Conservation (phyloP, 2,329 filamentous ascomycete species). For the Colletotrichum godetiae region DNA sequence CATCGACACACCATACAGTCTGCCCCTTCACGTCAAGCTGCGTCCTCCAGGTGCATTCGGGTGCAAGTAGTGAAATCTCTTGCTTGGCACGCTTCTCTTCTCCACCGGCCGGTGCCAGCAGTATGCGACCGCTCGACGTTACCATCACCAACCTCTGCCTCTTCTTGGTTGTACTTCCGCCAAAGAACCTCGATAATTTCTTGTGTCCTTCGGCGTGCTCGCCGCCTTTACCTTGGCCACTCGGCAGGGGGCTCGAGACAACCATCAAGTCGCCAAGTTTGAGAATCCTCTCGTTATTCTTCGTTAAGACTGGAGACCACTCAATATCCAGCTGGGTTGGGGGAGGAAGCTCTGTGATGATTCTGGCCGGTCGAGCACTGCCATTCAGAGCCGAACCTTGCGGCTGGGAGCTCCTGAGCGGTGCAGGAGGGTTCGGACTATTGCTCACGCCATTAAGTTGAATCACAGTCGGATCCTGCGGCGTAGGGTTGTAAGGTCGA, state of each 20-base stretch:
- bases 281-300: constrained; percentile 91
- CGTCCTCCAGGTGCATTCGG: constrained; percentile 82
- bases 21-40: constrained; percentile 89
- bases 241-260: constrained; percentile 79
- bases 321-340: constrained; percentile 97
- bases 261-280: constrained; percentile 94
- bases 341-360: constrained; percentile 96
- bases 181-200: constrained; percentile 94
- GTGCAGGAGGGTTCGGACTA: constrained; percentile 42
- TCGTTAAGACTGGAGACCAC: constrained; percentile 95
- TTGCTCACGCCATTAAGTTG: constrained; percentile 72
- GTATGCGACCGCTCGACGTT: constrained; percentile 88
- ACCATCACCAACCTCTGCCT: constrained; percentile 94
- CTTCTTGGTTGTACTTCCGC: constrained; percentile 91
- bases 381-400: constrained; percentile 56
- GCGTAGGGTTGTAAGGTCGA: constrained; percentile 82
- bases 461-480: constrained; percentile 79
- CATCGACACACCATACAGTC: constrained; percentile 90
- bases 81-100: constrained; percentile 96
- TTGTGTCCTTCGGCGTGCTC: constrained; percentile 77
- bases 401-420: constrained; percentile 47
- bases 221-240: constrained; percentile 77
- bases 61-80: constrained; percentile 84
- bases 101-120: constrained; percentile 89
- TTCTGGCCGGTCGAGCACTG: constrained; percentile 73